Percentiles rank a stretch among this genome's conserved stretches.
Evolutionary conservation across 2,329 filamentous ascomycete species (phyloP).

Genomic region (Pseudogymnoascus sp.): DNA sequence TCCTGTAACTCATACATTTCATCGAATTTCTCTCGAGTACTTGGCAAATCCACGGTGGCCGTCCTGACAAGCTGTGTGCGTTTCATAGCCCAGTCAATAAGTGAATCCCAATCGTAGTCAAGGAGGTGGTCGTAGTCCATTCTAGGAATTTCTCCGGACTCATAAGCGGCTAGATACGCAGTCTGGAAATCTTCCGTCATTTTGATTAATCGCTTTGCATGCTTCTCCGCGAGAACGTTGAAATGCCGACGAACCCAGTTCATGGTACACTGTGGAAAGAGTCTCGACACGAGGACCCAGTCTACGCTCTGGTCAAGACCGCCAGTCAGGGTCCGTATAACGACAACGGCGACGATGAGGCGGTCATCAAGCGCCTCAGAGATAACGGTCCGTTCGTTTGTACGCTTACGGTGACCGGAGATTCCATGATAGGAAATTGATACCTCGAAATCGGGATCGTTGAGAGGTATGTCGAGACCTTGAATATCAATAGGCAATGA

Average conservation of each 20-base stretch:
- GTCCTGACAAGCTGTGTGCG: constrained; percentile 23
- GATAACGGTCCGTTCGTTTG: constrained; percentile 20
- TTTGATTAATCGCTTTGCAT: constrained; percentile 44
- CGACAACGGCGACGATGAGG: constrained; percentile 49
- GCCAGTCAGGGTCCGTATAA: constrained; percentile 49
- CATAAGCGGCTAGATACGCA: constrained; percentile 58
- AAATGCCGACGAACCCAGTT: constrained; percentile 48
- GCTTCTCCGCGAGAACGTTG: constrained; percentile 42
- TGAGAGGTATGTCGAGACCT: constrained; percentile 13
- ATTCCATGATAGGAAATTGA: not conserved
- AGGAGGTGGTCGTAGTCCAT: constrained; percentile 56
- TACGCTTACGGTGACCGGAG: constrained; percentile 21
- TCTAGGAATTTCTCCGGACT: constrained; percentile 48
- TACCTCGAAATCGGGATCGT: constrained; percentile 8
- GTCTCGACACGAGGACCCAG: constrained; percentile 48
- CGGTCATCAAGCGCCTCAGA: constrained; percentile 29
- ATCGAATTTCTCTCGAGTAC: constrained; percentile 37
- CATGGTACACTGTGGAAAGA: constrained; percentile 47
- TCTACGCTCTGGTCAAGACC: constrained; percentile 52
- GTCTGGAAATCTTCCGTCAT: constrained; percentile 57
- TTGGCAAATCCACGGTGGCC: constrained; percentile 37
- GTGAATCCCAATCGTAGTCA: constrained; percentile 58
- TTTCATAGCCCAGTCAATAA: constrained; percentile 59
- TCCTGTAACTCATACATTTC: constrained; percentile 29
- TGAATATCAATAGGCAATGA: constrained; percentile 20